Conservation (phyloP, 2,329 filamentous ascomycete genomes). For the Colletotrichum nymphaeae region DNA sequence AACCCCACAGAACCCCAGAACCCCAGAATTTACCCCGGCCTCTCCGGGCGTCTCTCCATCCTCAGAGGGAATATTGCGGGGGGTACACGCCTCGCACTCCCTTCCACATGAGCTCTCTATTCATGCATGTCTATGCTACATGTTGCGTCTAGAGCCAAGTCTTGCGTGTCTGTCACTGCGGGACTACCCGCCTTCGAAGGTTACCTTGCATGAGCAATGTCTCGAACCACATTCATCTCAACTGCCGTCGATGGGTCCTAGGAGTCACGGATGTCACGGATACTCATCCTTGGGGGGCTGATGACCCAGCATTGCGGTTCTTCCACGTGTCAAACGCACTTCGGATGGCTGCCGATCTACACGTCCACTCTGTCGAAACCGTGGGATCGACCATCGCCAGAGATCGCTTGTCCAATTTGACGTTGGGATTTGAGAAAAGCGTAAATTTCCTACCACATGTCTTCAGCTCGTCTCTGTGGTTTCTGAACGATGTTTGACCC, state of each 20-base stretch:
- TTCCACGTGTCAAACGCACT: not conserved
- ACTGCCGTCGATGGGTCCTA: not conserved
- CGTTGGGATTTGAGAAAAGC: not conserved
- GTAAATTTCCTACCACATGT: not conserved
- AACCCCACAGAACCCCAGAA: not conserved
- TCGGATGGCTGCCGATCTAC: not conserved
- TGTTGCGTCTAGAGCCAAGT: not conserved
- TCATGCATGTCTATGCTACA: not conserved
- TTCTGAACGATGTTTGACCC: too few relatives aligned
- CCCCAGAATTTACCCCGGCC: conserved; percentile 9
- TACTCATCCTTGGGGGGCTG: not conserved
- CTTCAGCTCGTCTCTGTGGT: not conserved
- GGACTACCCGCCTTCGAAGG: not conserved
- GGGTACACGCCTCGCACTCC: not conserved
- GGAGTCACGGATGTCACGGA: rapidly evolving
- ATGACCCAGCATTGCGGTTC: not conserved
- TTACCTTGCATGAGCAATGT: not conserved
- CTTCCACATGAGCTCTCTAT: too few relatives aligned
- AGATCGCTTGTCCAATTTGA: rapidly evolving
- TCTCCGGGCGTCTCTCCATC: not conserved
- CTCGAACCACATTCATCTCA: not conserved
- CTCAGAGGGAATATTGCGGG: not conserved
- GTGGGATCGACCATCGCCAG: too few relatives aligned
- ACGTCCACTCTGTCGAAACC: not conserved
- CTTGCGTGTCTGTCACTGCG: not conserved